Base-by-base conservation (phyloP, 179 eudicot species). In the Silene vulgaris region DNA sequence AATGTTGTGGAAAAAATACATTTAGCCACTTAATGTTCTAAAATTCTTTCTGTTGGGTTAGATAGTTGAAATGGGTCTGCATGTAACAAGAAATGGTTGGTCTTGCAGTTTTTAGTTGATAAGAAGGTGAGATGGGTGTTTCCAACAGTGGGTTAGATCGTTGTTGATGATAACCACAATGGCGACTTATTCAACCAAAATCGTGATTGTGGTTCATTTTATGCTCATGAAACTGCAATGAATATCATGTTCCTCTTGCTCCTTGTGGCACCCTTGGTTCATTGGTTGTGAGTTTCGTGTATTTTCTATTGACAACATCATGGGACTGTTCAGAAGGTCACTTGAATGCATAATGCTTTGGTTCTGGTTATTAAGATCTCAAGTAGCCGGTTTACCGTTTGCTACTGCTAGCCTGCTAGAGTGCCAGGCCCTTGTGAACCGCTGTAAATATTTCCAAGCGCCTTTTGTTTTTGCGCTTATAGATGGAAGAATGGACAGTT, bases 31-130 rank as follows among this genome's bases (percentile, higher is more conserved):
- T 72, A 5, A 72, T 20, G 73, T 8, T 70, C 1, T 45, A 35
- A 21, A 4, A 26, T 7, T 19, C 11, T 8, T 52, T 19, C n/a
- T n/a, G 50, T 32, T 66, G 71, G 48, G 4, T 66, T 19, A 7
- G 54, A 43, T 69, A 19, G 65, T 54, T 32, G 65, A 75, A 50
- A 19, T 67, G 66, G 65, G 52, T 66, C 52, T 65, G 56, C 5
- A 20, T 65, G 23, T 66, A 21, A 64, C 52, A n/a, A 6, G 48
- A 30, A 64, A 45, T 1, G 26, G 35, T 45, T 63, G 62, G 45
- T 61, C 23, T 62, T 12, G 54, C 48, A 40, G 48, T 40, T 40
- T 40, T 40, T 7, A 40, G 48, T 40, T 40, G 48, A 40, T 73
- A 32, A 30, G 65, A 29, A n/a, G 40, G 45, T 19, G 12, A 9